A percentile compares a stretch with the other conserved stretches of the same genome.
Evolutionary conservation across 2,329 filamentous ascomycete genomes (phyloP).

Genomic region (Colletotrichum siamense): DNA sequence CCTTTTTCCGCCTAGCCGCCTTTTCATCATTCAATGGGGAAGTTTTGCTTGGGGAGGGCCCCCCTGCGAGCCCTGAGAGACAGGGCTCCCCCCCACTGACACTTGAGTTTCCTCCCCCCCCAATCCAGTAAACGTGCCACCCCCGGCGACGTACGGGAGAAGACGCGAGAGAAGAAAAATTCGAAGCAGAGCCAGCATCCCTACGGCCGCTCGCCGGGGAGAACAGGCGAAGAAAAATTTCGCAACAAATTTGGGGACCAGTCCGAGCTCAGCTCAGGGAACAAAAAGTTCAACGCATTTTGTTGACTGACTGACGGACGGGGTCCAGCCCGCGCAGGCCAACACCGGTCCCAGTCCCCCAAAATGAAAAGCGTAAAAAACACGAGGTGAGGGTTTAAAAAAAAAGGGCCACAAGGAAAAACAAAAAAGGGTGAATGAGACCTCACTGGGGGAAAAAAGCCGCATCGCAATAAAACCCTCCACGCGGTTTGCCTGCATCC

Average conservation of each 20-base stretch:
- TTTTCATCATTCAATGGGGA: background rate
- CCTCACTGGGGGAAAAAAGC: background rate
- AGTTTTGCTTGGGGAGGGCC: background rate
- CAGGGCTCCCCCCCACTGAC: conserved; percentile 3
- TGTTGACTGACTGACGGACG: background rate
- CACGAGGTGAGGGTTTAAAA: background rate
- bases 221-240: background rate
- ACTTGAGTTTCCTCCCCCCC: conserved; percentile 9
- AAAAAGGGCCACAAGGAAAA: background rate
- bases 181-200: conserved; percentile 22
- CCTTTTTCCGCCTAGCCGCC: background rate
- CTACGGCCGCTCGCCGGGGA: background rate
- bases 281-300: background rate
- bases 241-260: background rate
- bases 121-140: conserved; percentile 6
- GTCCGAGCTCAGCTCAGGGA: background rate
- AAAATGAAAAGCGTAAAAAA: background rate
- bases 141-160: background rate
- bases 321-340: background rate
- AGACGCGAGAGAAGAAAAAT: conserved; percentile 19
- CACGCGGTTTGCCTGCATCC: background rate
- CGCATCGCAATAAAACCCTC: conserved; percentile 15
- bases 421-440: background rate
- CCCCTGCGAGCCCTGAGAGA: conserved; percentile 7
- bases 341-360: background rate